Percentiles rank a stretch among this genome's conserved stretches.
Evolutionary conservation across 2,329 filamentous ascomycete species (phyloP).

Genomic region (Penicillium sp.): DNA sequence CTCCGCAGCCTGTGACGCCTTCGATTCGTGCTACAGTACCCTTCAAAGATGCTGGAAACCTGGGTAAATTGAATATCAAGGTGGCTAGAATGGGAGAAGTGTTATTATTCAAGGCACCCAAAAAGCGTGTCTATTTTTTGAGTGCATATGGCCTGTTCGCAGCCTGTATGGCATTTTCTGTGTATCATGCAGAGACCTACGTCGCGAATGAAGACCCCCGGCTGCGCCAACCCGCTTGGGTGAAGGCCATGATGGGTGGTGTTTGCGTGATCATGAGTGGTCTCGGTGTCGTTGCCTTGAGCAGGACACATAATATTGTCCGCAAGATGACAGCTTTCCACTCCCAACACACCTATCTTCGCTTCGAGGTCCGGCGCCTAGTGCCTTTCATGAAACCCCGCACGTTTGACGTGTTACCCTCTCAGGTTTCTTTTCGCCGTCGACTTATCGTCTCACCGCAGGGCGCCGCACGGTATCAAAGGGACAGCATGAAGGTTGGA

Average conservation of each 20-base stretch:
- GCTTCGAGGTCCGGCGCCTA: slow-evolving; percentile 36
- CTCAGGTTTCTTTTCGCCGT: slow-evolving; percentile 35
- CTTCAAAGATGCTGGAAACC: slow-evolving; percentile 21
- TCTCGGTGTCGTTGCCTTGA: slow-evolving; percentile 60
- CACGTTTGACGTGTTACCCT: slow-evolving; percentile 33
- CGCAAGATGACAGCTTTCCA: slow-evolving; percentile 55
- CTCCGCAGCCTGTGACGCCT: neutral
- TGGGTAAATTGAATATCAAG: slow-evolving; percentile 50
- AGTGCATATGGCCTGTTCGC: slow-evolving; percentile 58
- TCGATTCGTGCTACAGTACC: neutral
- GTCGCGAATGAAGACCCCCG: slow-evolving; percentile 50
- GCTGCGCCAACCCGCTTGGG: slow-evolving; percentile 55
- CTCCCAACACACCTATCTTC: slow-evolving; percentile 30
- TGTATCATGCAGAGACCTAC: slow-evolving; percentile 50
- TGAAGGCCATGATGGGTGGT: slow-evolving; percentile 56
- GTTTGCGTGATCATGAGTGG: slow-evolving; percentile 60
- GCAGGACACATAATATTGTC: slow-evolving; percentile 59
- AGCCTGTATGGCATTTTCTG: slow-evolving; percentile 54
- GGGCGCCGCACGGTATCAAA: slow-evolving; percentile 19
- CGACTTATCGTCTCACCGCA: slow-evolving; percentile 32
- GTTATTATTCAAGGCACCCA: slow-evolving; percentile 65
- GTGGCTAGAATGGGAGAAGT: slow-evolving; percentile 58
- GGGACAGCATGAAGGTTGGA: slow-evolving; percentile 15
- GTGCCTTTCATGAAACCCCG: slow-evolving; percentile 40
- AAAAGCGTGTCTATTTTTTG: slow-evolving; percentile 55